Base-by-base conservation (phyloP, 2,329 filamentous ascomycete genomes). In the Dissoconium aciculare region DNA sequence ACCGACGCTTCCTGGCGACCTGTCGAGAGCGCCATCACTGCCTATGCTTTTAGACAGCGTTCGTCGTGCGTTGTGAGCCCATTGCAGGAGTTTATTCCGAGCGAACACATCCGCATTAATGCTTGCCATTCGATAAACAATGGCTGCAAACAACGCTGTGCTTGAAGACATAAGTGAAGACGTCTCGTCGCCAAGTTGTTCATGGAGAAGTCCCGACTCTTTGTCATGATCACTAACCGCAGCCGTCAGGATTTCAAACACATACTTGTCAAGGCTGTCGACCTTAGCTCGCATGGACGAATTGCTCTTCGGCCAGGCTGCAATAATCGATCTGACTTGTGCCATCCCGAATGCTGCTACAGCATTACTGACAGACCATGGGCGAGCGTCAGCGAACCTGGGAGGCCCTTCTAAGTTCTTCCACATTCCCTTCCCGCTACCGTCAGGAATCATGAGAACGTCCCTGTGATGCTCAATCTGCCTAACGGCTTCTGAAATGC, bases 281-380 rank as follows among this genome's bases (percentile, higher is more conserved):
- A 52, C 44, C 33, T 54, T 45, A 0, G 34, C 15, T 5, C 21
- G 1, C 33, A 46, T 38, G 5, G 27, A 30, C 11, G 28, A 32
- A 8, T 39, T 45, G 21, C 39, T 46, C 5, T 41, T 40, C 12
- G 25, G 33, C 37, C 54, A 55, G 23, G 54, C 53, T 26, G 46
- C 43, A 8, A 60, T 44, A 6, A 60, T 64, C 5, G 60, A 59
- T 1, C 64, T 43, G 10, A 66, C 60, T 17, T 62, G 52, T 6
- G 53, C 47, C 52, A 64, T 62, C 0, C 64, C 64, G 17, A 57
- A 58, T 0, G 58, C 57, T 4, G 57, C 60, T 62, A 60, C 66
- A 3, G 48, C 64, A 41, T 65, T 66, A 42, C 64, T 61, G 19
- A 46, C 39, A 8, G 19, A n/a, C 8, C 8, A 23, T 8, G 19